Percentiles rank a stretch among this genome's conserved stretches.
phyloP scores from a whole-genome alignment of 257 asterid genomes.

The Gentiana macrophylla region DNA sequence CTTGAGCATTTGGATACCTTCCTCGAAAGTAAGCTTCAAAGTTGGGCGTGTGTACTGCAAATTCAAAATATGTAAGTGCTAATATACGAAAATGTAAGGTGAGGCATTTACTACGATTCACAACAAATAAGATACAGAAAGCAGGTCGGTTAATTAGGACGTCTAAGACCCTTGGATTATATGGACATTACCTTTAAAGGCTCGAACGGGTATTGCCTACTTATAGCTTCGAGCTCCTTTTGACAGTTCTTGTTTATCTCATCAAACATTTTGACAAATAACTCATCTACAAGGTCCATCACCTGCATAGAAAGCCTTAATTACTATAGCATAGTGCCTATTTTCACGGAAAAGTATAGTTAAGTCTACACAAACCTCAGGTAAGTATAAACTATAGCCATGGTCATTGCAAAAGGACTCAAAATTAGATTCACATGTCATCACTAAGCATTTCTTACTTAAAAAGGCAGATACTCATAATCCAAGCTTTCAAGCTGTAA shows the following conservation, averaged over 20 bases:
- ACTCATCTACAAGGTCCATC: slow-evolving; percentile 74
- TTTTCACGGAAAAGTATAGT: too few species aligned
- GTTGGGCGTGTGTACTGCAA: slow-evolving; percentile 75
- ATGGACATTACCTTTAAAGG: slow-evolving; percentile 51
- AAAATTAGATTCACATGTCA: slow-evolving; percentile 1
- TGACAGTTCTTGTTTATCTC: slow-evolving; percentile 50
- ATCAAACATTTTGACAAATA: slow-evolving; percentile 82
- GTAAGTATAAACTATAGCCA: too few species aligned
- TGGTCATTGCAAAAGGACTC: not conserved
- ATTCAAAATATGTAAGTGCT: not conserved
- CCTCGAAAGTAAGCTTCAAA: slow-evolving; percentile 75
- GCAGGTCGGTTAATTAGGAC: not conserved
- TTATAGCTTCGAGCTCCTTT: slow-evolving; percentile 72
- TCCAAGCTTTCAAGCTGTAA: too few species aligned
- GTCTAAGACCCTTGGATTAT: not conserved
- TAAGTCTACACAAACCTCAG: too few species aligned
- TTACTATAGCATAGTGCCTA: too few species aligned
- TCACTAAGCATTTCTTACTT: not conserved
- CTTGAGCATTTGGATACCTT: slow-evolving; percentile 76
- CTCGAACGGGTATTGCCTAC: slow-evolving; percentile 74
- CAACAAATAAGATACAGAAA: too few species aligned
- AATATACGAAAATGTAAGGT: too few species aligned
- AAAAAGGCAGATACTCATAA: too few species aligned
- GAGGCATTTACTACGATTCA: too few species aligned
- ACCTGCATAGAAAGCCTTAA: slow-evolving; percentile 40